These are phyloP conservation scores for Wallacemonas sp. DNA, from an alignment of 208 protist species.

Conservation along the genomic window DNA sequence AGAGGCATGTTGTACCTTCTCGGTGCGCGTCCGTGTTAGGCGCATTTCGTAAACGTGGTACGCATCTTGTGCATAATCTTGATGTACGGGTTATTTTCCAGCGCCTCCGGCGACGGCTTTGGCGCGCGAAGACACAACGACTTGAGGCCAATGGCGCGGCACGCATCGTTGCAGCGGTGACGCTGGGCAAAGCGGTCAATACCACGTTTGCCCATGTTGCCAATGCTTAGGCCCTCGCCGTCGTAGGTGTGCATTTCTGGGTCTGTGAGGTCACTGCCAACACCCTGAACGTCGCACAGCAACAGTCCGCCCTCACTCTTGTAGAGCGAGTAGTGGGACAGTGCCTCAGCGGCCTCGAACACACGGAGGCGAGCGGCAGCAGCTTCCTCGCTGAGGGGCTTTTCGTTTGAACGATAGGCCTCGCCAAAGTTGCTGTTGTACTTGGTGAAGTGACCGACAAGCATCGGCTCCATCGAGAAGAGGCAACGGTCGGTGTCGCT, in stretches of 20 bases:
- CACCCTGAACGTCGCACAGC: constrained; percentile 75
- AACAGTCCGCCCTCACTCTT: constrained; percentile 44
- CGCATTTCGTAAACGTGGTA: neutral
- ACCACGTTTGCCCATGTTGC: constrained; percentile 58
- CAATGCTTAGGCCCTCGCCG: constrained; percentile 54
- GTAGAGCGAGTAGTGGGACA: constrained; percentile 72
- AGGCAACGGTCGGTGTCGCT: constrained; percentile 49
- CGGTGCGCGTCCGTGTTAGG: neutral
- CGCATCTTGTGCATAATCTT: constrained; percentile 12
- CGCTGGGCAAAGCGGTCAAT: constrained; percentile 43
- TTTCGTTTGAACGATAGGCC: constrained; percentile 47
- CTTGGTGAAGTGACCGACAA: constrained; percentile 69
- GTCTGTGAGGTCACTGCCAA: constrained; percentile 57
- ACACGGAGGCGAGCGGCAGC: constrained; percentile 26
- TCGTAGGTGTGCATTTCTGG: constrained; percentile 71
- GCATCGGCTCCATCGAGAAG: constrained; percentile 67
- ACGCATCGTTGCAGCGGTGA: constrained; percentile 61
- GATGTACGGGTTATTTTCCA: constrained; percentile 10
- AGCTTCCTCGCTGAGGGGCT: constrained; percentile 15
- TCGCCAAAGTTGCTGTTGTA: constrained; percentile 84
- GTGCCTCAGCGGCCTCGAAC: constrained; percentile 73
- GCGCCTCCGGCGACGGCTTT: constrained; percentile 4
- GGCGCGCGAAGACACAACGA: constrained; percentile 13
- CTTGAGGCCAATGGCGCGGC: constrained; percentile 34
- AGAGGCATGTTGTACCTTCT: constrained; percentile 5